phyloP scores from a whole-genome alignment of 2,329 filamentous ascomycete species.

The Penicillium sp. region DNA sequence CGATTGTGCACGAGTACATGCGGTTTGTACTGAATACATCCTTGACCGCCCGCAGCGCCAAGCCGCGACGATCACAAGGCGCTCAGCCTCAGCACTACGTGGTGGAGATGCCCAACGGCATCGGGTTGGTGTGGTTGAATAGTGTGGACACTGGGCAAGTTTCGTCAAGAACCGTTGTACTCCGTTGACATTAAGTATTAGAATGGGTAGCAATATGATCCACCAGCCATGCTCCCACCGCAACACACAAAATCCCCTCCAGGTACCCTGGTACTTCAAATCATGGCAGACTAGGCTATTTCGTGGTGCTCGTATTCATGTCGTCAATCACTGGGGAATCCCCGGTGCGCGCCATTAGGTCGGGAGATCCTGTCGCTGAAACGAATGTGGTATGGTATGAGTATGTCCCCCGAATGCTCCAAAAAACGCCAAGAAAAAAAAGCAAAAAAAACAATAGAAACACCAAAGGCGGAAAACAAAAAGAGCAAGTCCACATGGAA shows the following conservation, averaged over 20 bases:
- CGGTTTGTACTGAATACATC: background rate
- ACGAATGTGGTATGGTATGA: slow-evolving; percentile 17
- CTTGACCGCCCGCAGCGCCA: background rate
- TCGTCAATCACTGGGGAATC: slow-evolving; percentile 17
- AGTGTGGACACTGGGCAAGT: no score
- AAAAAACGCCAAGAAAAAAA: slow-evolving; percentile 14
- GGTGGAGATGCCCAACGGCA: background rate
- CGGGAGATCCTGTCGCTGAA: slow-evolving; percentile 16
- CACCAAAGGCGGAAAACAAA: background rate
- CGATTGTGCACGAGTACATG: no score
- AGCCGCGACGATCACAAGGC: background rate
- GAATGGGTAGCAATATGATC: slow-evolving; percentile 18
- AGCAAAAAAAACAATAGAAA: background rate
- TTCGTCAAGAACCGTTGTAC: slow-evolving; percentile 1
- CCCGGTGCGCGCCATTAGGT: slow-evolving; percentile 26
- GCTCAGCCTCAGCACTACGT: background rate
- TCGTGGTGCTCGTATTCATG: slow-evolving; percentile 17
- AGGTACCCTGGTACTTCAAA: background rate
- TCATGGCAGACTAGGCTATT: background rate
- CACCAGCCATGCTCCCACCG: background rate
- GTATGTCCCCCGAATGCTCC: slow-evolving; percentile 4
- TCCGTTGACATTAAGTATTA: slow-evolving; percentile 34
- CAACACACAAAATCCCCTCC: background rate
- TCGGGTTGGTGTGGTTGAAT: no score
- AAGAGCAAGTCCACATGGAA: background rate